These are phyloP conservation scores for Lentinus polychrous DNA, from an alignment of 1,284 basidiomycete species.

Conservation along the genomic window DNA sequence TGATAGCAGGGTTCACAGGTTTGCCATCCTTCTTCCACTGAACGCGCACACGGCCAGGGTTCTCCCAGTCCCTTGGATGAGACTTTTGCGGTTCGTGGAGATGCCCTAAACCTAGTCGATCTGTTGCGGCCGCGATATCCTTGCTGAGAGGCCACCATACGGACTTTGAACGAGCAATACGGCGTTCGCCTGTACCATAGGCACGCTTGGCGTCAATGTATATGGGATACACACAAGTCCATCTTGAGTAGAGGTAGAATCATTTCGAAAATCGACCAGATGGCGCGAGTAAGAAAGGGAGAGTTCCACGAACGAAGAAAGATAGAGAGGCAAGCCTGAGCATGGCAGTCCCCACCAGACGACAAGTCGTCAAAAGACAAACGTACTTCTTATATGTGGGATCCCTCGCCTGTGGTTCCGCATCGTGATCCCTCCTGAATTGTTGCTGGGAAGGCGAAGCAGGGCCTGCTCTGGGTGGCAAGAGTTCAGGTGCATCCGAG, in stretches of 20 bases:
- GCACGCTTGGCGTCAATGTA: constrained; percentile 95
- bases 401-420: constrained; percentile 43
- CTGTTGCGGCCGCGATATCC: constrained; percentile 83
- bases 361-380: constrained; percentile 7
- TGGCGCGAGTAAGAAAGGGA: constrained; percentile 6
- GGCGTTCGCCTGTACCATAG: constrained; percentile 75
- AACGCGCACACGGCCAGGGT: constrained; percentile 88
- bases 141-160: constrained; percentile 95
- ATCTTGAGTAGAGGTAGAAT: constrained; percentile 46
- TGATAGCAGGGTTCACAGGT: constrained; percentile 65
- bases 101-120: constrained; percentile 68
- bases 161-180: constrained; percentile 73
- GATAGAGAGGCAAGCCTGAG: constrained; percentile 1
- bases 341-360: not conserved
- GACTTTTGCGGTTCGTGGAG: constrained; percentile 85
- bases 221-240: constrained; percentile 94
- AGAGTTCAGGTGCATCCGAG: constrained; percentile 22
- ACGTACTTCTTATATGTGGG: constrained; percentile 74
- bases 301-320: constrained; percentile 6
- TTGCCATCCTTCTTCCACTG: constrained; percentile 82
- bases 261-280: constrained; percentile 3
- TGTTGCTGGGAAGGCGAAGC: constrained; percentile 42
- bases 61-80: constrained; percentile 96
- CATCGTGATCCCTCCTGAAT: constrained; percentile 19
- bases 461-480: constrained; percentile 33